phyloP scores from a whole-genome alignment of 2,329 filamentous ascomycete genomes.

The Lecanosticta acicola region DNA sequence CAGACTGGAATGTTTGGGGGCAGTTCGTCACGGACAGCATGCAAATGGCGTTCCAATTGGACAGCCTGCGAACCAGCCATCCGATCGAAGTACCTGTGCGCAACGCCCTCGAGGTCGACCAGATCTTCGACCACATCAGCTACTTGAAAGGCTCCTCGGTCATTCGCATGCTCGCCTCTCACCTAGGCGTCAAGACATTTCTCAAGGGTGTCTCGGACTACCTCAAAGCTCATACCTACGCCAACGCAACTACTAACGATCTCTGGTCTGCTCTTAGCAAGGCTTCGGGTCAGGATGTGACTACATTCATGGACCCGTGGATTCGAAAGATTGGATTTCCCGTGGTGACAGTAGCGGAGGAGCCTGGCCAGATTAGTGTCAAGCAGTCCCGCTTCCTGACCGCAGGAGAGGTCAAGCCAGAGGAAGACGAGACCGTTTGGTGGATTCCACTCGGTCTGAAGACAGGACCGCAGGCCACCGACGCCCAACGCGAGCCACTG shows the following conservation, averaged over 20 bases:
- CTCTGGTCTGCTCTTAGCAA: conserved; percentile 85
- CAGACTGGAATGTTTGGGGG: conserved; percentile 96
- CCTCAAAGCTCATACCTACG: conserved; percentile 79
- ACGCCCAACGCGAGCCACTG: conserved; percentile 61
- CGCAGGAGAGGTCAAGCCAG: conserved; percentile 81
- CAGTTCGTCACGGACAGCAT: conserved; percentile 95
- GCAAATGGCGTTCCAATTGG: conserved; percentile 84
- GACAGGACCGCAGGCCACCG: conserved; percentile 61
- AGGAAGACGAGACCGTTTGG: conserved; percentile 89
- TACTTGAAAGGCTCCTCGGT: conserved; percentile 95
- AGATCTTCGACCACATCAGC: conserved; percentile 95
- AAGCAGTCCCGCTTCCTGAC: conserved; percentile 86
- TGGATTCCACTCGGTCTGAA: conserved; percentile 89
- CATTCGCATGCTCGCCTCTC: conserved; percentile 90
- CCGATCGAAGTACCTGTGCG: conserved; percentile 93
- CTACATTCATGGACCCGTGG: conserved; percentile 86
- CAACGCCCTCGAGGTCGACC: conserved; percentile 91
- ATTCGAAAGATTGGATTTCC: conserved; percentile 94
- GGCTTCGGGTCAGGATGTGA: conserved; percentile 81
- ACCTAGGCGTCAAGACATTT: conserved; percentile 83
- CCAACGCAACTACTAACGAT: conserved; percentile 84
- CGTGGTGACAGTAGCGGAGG: conserved; percentile 77
- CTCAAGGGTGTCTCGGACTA: conserved; percentile 85
- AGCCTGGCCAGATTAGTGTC: conserved; percentile 72
- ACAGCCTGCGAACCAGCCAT: conserved; percentile 85